These are phyloP conservation scores for Dipodascopsis tothii DNA, from an alignment of 805 yeast genomes.

Conservation along the genomic window DNA sequence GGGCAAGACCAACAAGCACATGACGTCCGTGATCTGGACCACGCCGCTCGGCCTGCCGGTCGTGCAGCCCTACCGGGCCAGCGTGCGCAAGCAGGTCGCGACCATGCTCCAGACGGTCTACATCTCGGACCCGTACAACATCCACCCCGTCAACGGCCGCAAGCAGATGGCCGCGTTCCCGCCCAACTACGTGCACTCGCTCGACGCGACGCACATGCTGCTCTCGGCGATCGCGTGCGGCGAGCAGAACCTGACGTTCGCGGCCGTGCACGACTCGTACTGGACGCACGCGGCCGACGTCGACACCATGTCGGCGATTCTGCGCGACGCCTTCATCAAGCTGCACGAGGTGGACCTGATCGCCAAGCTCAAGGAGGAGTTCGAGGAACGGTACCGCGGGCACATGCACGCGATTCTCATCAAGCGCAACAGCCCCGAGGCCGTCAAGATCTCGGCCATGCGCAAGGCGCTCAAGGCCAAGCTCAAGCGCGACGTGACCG, in stretches of 20 bases:
- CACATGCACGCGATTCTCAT: conserved; percentile 56
- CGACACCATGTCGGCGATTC: conserved; percentile 55
- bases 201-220: conserved; percentile 96
- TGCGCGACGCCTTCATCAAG: conserved; percentile 72
- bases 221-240: conserved; percentile 77
- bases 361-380: conserved; percentile 64
- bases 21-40: conserved; percentile 94
- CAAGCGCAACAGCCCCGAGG: conserved; percentile 46
- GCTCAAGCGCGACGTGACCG: conserved; percentile 49
- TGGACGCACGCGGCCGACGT: conserved; percentile 95
- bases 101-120: conserved; percentile 84
- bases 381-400: conserved; percentile 68
- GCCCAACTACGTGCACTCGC: conserved; percentile 88
- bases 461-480: conserved; percentile 10
- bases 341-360: conserved; percentile 71
- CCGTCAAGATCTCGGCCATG: conserved; percentile 38
- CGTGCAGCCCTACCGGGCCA: conserved; percentile 88
- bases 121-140: conserved; percentile 78
- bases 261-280: conserved; percentile 94
- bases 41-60: conserved; percentile 92
- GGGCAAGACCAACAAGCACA: conserved; percentile 43
- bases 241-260: conserved; percentile 59
- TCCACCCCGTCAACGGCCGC: conserved; percentile 74
- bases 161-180: conserved; percentile 92
- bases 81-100: conserved; percentile 54